These are phyloP conservation scores for Scheffersomyces segobiensis DNA, from an alignment of 1,139 yeast species.

Conservation along the genomic window DNA sequence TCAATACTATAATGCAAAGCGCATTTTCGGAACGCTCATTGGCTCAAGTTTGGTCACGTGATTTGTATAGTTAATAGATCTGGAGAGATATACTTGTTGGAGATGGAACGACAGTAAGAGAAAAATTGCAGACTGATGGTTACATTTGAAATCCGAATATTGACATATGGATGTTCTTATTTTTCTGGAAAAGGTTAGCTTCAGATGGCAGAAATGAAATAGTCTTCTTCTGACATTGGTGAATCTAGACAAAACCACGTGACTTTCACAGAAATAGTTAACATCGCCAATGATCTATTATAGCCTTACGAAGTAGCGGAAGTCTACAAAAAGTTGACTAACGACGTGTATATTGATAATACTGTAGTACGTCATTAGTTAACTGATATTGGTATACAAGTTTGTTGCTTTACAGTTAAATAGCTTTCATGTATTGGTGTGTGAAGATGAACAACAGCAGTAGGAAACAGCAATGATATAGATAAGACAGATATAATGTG, in stretches of 20 bases:
- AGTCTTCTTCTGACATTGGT: not conserved
- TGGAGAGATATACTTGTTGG: not conserved
- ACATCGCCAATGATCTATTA: not conserved
- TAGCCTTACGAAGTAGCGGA: not conserved
- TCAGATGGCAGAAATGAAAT: not conserved
- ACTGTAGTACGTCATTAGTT: not conserved
- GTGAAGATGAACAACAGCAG: not conserved
- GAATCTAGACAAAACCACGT: not conserved
- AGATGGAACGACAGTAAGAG: not conserved
- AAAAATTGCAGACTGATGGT: not conserved
- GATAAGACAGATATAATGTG: not conserved
- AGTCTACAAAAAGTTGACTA: too few species aligned
- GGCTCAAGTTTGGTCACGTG: not conserved
- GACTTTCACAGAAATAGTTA: not conserved
- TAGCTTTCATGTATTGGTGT: not conserved
- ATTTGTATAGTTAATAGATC: not conserved
- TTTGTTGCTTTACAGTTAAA: not conserved
- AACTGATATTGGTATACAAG: too few species aligned
- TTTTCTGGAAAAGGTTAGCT: not conserved
- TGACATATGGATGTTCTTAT: too few species aligned
- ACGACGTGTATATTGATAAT: too few species aligned
- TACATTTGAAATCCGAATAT: too few species aligned
- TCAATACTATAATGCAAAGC: not conserved
- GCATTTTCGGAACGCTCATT: not conserved
- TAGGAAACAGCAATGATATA: not conserved